Evolutionary conservation across 2,329 filamentous ascomycete genomes (phyloP), one percentile per base, ranked within the genome.

Genomic region (Trichophyton benhamiae): DNA sequence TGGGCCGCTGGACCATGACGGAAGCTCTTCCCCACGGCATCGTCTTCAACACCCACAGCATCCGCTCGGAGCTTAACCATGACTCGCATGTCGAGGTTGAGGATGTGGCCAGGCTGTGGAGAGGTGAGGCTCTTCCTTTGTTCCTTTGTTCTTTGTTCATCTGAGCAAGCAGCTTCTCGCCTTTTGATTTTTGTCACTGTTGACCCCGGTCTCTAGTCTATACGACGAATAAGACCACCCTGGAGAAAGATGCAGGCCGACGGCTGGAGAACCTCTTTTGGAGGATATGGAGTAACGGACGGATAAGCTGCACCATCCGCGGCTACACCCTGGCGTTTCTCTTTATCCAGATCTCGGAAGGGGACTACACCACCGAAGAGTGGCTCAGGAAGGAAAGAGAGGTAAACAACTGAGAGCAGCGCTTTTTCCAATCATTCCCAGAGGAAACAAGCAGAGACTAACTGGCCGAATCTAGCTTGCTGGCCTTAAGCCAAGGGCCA

Each of bases 181-280:
- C 57, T 62, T 60, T 13, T 30, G 44, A 57, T 55, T 53, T 36
- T 13, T 30, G 53, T 58, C 58, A 49, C 25, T 59, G 15, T 55
- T 62, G 65, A 65, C 61, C 30, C 59, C 33, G 42, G 59, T n/a
- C 42, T 42, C 64, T 44, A 80, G 79, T 77, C 44, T 80, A 78
- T 66, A 74, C 71, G 59, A 73, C 74, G 59, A 79, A 77, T 60
- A 75, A 75, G 57, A 69, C 74, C 55, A 72, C 75, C 15, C 71
- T 77, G 57, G 70, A 74, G 46, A 72, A 76, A 62, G 68, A 72
- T 46, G 68, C 70, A 3, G 77, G 77, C 53, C 68, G 69, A 60
- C 72, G 79, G 62, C 69, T 80, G n/a, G 77, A 80, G 62, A 79
- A 80, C 66, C 71, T 81, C 33, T 81, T 81, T 66, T 81, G 79